A percentile compares a stretch with the other conserved stretches of the same genome.
These are phyloP conservation scores for Xerocomellus amylosporus DNA, from an alignment of 768 basidiomycete species.

Conservation along the genomic window DNA sequence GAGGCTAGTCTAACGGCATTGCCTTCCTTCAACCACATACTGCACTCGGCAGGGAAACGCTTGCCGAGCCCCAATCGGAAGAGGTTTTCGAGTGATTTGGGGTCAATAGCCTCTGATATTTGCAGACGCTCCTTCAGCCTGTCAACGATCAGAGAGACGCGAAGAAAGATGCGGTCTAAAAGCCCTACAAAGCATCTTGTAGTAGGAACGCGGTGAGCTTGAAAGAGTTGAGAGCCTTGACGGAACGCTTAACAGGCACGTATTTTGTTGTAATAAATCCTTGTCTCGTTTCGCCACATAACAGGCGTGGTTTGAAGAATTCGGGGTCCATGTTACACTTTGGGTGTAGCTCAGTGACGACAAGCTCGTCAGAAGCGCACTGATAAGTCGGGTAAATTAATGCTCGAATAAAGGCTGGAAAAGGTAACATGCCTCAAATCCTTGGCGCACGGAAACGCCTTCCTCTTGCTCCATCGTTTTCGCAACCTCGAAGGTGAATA, in stretches of 20 bases:
- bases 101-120: constrained; percentile 23
- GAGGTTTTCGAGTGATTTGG: constrained; percentile 30
- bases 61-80: constrained; percentile 29
- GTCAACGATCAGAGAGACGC: background rate
- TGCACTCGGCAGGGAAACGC: constrained; percentile 26
- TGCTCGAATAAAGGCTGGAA: background rate
- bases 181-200: constrained; percentile 25
- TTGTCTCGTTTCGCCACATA: constrained; percentile 43
- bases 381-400: background rate
- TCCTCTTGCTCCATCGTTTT: constrained; percentile 59
- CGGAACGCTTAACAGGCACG: constrained; percentile 17
- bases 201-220: constrained; percentile 15
- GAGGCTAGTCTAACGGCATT: background rate
- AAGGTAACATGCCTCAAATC: constrained; percentile 41
- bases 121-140: constrained; percentile 29
- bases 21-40: constrained; percentile 23
- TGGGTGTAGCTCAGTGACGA: constrained; percentile 13
- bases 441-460: constrained; percentile 38
- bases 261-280: constrained; percentile 37
- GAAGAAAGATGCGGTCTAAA: background rate
- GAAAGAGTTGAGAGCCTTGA: constrained; percentile 3
- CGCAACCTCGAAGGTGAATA: constrained; percentile 55
- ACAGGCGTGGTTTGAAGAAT: constrained; percentile 30
- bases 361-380: constrained; percentile 22
- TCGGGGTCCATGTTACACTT: constrained; percentile 21